Percentiles rank a stretch among this genome's conserved stretches.
Conservation (phyloP, 75 land plant genomes). For the Selaginella tamariscina region DNA sequence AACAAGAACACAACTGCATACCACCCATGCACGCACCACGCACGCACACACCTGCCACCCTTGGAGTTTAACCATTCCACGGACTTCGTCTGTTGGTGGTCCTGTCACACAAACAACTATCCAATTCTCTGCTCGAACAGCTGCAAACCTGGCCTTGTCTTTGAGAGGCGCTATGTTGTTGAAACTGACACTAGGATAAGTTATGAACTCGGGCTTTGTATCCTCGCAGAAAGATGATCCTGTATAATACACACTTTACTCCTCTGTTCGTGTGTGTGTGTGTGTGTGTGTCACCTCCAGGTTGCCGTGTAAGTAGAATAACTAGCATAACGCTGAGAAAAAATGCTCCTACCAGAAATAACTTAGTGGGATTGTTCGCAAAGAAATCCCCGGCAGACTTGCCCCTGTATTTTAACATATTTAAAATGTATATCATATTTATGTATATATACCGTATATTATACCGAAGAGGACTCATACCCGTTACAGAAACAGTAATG, state of each 20-base stretch:
- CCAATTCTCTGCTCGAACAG: slow-evolving; percentile 6
- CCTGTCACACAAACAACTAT: neutral
- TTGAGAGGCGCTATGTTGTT: neutral
- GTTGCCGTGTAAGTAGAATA: neutral
- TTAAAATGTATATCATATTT: no score
- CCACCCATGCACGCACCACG: no score
- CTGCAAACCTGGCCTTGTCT: neutral
- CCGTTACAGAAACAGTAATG: no score
- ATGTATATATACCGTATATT: no score
- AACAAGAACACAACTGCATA: no score
- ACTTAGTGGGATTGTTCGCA: neutral
- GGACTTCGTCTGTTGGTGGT: neutral
- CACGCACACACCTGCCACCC: no score
- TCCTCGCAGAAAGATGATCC: neutral
- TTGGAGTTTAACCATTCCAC: neutral
- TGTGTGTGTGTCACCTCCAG: neutral
- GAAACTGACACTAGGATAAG: slow-evolving; percentile 2
- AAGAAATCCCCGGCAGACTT: neutral
- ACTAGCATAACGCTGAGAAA: neutral
- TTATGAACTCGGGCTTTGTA: neutral
- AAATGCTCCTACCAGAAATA: neutral
- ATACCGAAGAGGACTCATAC: no score
- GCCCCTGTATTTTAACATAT: no score
- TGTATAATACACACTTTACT: neutral
- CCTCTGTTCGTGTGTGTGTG: neutral